A percentile compares a stretch with the other conserved stretches of the same genome.
Conservation (phyloP, 257 asterid genomes). For the Knoxia roxburghii region DNA sequence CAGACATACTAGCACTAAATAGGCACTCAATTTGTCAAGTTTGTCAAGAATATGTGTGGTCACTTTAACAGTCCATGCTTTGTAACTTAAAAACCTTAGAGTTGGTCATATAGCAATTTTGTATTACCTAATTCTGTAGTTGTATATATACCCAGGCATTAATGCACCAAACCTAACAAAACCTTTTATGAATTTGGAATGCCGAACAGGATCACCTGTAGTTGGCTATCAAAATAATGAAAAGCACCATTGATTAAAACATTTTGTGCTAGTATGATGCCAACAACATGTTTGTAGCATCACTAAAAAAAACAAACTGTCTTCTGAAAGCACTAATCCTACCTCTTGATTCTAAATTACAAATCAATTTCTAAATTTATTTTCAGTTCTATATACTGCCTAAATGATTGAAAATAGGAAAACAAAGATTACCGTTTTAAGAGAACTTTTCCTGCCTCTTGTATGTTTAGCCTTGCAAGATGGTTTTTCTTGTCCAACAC, state of each 20-base stretch:
- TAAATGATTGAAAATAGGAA: slow-evolving; percentile 3
- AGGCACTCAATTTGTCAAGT: neutral
- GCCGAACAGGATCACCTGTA: neutral
- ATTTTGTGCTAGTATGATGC: neutral
- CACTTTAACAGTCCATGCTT: neutral
- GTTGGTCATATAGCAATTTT: no score
- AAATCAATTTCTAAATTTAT: neutral
- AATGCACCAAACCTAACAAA: neutral
- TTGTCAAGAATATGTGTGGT: neutral
- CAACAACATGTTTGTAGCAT: neutral
- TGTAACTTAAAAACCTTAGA: neutral
- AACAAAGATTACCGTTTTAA: slow-evolving; percentile 74
- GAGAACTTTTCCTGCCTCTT: slow-evolving; percentile 90
- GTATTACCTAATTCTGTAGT: neutral
- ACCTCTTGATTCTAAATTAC: neutral
- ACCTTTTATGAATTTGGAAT: neutral
- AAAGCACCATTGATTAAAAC: neutral
- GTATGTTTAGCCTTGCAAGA: slow-evolving; percentile 90
- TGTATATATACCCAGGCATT: neutral
- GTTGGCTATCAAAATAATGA: neutral
- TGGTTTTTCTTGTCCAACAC: slow-evolving; percentile 84
- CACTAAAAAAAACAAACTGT: neutral
- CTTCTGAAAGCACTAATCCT: neutral
- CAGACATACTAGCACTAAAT: neutral
- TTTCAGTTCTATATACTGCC: neutral